Base-by-base conservation (phyloP, 2,329 filamentous ascomycete genomes). In the Metarhizium rileyi region DNA sequence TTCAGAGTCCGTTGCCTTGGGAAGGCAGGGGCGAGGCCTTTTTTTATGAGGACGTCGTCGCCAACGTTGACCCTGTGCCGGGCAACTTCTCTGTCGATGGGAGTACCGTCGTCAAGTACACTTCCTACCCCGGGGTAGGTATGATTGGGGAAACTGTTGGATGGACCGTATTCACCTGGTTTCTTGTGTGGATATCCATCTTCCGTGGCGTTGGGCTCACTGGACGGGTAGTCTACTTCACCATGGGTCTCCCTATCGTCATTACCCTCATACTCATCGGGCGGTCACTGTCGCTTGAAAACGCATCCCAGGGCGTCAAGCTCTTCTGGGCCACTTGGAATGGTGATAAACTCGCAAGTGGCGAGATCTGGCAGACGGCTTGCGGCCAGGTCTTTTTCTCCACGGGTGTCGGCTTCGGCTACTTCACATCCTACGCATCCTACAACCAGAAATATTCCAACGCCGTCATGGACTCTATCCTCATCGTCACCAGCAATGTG, bases 311-410 rank as follows among this genome's bases (percentile, higher is more conserved):
- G 25, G 78, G 77, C 5, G 66, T 80, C 30, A 71, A 67, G 50
- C 66, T 80, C 0, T 68, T 69, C 49, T 71, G 68, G 57, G 67
- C 63, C 7, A 69, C 68, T 5, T 72, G 69, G 76, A 67, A 75
- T 54, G 67, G 74, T 12, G 67, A 68, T 5, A 66, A 79, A 55
- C 66, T 81, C 0, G 71, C 68, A 5, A 68, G 66, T 0, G 76
- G 75, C 0, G 68, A 66, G 0, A 70, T 81, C 1, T 81, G 78
- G 77, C 77, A 81, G 58, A 77, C 74, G n/a, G 78, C 77, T 3
- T 72, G 74, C 7, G 77, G 77, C 2, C 78, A 81, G 52, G 76
- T 80, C 43, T 80, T 81, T 61, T 80, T 80, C 62, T 78, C 74
- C 0, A 80, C 75, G 0, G 77, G 77, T 3, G 74, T 80, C 26